phyloP scores from a whole-genome alignment of 2,329 filamentous ascomycete species.

The Fusarium pseudograminearum region DNA sequence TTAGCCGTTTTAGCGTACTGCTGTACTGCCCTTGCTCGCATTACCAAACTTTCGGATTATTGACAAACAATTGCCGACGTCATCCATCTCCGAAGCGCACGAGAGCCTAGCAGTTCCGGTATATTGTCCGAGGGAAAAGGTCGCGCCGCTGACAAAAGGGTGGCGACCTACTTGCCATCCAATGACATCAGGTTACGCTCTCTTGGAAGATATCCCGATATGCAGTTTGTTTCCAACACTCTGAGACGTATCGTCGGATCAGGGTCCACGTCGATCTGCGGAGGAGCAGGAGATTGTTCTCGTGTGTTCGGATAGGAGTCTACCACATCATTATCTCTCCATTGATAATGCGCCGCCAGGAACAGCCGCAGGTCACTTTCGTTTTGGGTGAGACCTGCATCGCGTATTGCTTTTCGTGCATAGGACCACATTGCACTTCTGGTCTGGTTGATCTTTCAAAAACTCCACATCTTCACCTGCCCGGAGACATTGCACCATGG shows the following conservation, averaged over 20 bases:
- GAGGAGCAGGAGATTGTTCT: neutral
- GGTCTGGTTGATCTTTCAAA: slow-evolving; percentile 11
- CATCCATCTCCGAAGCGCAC: slow-evolving; percentile 12
- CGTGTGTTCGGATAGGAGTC: neutral
- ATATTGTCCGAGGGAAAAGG: slow-evolving; percentile 1
- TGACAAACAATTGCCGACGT: slow-evolving; percentile 14
- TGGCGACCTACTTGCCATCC: neutral
- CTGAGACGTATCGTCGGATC: slow-evolving; percentile 31
- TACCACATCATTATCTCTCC: neutral
- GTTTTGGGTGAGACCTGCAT: slow-evolving; percentile 43
- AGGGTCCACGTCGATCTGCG: slow-evolving; percentile 13
- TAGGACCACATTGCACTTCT: slow-evolving; percentile 27
- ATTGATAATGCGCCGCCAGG: slow-evolving; percentile 30
- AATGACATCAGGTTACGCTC: slow-evolving; percentile 34
- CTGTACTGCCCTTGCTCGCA: slow-evolving; percentile 1
- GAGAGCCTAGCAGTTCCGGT: neutral
- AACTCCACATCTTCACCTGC: slow-evolving; percentile 42
- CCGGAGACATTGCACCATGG: slow-evolving; percentile 11
- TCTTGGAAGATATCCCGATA: neutral
- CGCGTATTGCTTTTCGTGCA: slow-evolving; percentile 33
- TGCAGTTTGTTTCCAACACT: slow-evolving; percentile 14
- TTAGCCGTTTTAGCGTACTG: slow-evolving; percentile 1
- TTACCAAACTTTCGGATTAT: neutral
- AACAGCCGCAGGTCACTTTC: slow-evolving; percentile 33
- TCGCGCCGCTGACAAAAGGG: neutral